Base-by-base conservation (phyloP, 441 rosid species). In the Sinapis alba region DNA sequence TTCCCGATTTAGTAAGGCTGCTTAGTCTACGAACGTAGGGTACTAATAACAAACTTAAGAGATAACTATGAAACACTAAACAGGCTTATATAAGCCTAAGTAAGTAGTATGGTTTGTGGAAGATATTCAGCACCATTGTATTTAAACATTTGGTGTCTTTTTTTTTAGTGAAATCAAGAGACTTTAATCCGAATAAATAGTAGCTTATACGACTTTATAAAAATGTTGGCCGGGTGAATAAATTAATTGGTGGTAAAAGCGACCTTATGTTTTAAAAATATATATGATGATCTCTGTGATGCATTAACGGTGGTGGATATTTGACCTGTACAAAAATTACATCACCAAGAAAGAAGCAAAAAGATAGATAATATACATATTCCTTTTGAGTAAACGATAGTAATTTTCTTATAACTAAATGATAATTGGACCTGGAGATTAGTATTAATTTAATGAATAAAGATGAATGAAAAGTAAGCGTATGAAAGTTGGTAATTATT, bases 401-500 rank as follows among this genome's bases (percentile, higher is more conserved):
- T 34, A 43, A 5, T 43, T 43, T n/a, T n/a, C 18, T n/a, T 7
- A 47, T 2, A 47, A 15, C 51, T 15, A 15, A 5, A 45, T 45
- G 51, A 45, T 47, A 47, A 47, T 6, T 47, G 54, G 54, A 16
- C 53, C 19, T 45, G 50, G 53, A 45, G 54, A 12, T 38, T 38
- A 11, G 45, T 59, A 32, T 16, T 74, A 67, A 1, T 11, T 4
- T 8, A 43, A n/a, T 21, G 68, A 38, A 61, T 63, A 58, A 26
- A 26, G 12, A 26, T 23, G 69, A 72, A 53, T 23, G 34, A 69
- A 69, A 65, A 70, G 61, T 41, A 59, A 65, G 71, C 27, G 10
- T 69, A 63, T 3, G 41, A 71, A 57, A 65, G 72, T 45, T 64
- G 62, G 71, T 59, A 65, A 65, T 71, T 18, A 65, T 65, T 23